Base-by-base conservation (phyloP, 306 rosid genomes). In the Carpinus viminea region DNA sequence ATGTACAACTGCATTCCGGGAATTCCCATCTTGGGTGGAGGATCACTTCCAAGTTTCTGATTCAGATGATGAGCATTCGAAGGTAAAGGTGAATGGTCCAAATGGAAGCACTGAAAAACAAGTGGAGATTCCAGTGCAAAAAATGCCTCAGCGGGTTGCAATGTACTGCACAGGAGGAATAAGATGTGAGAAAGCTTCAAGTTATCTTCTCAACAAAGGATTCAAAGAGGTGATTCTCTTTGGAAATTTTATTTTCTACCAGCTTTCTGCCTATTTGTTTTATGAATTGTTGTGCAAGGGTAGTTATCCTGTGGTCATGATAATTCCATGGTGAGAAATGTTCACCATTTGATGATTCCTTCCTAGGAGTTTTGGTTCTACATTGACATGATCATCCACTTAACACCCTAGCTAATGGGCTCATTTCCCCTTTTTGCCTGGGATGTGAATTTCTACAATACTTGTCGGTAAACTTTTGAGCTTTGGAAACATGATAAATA, bases 111-210 rank as follows among this genome's bases (percentile, higher is more conserved):
- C 51, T 71, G 83, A 75, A 65, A 83, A 78, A 21, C 83, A 79
- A 78, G 72, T 11, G 28, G 87, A 78, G 38, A 82, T 41, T 82
- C 74, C 83, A 24, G 81, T 86, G 73, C 78, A 81, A 62, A 74
- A 77, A 68, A 68, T 86, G 85, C 93, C 93, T 20, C 87, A 50
- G 13, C 91, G 92, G 28, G 91, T 95, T 77, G 98, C 98, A 62
- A 95, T 95, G 98, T 95, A 92, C 86, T 95, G 98, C 87, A 95
- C 98, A 0, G 98, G 98, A 81, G 98, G 98, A 71, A 95, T 95
- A 76, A 90, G 98, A 70, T 95, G 98, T 73, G 98, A 95, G 88
- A 95, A 95, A 89, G 98, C 98, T 76, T 80, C 98, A 53, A 95
- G 98, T 84, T 87, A 87, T 71, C 97, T 95, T 68, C 98, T 95